phyloP scores from a whole-genome alignment of 257 asterid species.

The Plantago major region DNA sequence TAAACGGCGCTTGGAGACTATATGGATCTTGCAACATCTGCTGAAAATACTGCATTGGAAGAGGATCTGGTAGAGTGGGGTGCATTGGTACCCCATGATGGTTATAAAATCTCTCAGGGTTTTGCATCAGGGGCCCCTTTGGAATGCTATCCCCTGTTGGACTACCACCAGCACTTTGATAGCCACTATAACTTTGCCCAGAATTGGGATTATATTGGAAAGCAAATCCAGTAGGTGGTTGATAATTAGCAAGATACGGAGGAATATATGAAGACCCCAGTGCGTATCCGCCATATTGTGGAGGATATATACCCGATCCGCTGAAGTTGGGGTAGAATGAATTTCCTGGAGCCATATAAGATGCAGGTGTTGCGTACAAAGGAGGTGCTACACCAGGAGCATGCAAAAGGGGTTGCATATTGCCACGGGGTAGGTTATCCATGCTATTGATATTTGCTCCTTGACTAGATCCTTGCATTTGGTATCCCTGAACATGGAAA shows the following conservation, averaged over 20 bases:
- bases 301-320: slow-evolving; percentile 56
- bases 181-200: slow-evolving; percentile 58
- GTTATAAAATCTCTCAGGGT: slow-evolving; percentile 55
- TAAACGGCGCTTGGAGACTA: slow-evolving; percentile 46
- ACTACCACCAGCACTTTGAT: slow-evolving; percentile 31
- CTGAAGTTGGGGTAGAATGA: slow-evolving; percentile 43
- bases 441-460: slow-evolving; percentile 28
- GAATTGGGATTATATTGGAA: slow-evolving; percentile 46
- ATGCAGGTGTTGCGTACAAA: slow-evolving; percentile 60
- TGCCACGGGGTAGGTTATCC: slow-evolving; percentile 31
- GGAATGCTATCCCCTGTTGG: slow-evolving; percentile 43
- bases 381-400: slow-evolving; percentile 55
- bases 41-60: slow-evolving; percentile 67
- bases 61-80: slow-evolving; percentile 57
- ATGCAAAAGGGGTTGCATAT: slow-evolving; percentile 40
- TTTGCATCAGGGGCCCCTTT: slow-evolving; percentile 44
- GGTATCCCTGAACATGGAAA: slow-evolving; percentile 42
- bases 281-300: slow-evolving; percentile 69
- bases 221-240: slow-evolving; percentile 50
- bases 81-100: slow-evolving; percentile 59
- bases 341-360: slow-evolving; percentile 65
- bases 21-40: slow-evolving; percentile 54
- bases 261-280: slow-evolving; percentile 57
- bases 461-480: slow-evolving; percentile 35
- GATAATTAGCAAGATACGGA: slow-evolving; percentile 57